These are phyloP conservation scores for Moricandia moricandioides DNA, from an alignment of 345 rosid species.

Conservation along the genomic window DNA sequence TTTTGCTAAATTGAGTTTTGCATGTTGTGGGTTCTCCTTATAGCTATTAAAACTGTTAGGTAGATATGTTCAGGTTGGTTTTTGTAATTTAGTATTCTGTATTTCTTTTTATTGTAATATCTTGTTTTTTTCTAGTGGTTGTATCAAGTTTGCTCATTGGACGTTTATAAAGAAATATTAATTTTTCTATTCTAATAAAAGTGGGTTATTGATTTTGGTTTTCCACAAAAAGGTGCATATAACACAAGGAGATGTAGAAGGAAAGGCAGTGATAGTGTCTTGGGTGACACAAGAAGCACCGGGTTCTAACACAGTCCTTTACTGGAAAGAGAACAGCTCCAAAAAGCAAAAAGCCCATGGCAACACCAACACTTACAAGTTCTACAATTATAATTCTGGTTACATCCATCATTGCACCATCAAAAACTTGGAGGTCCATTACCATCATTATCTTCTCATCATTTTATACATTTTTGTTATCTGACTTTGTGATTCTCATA, in stretches of 20 bases:
- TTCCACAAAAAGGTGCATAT: constrained; percentile 52
- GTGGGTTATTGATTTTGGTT: neutral
- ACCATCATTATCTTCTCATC: neutral
- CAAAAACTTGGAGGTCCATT: constrained; percentile 60
- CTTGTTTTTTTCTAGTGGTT: neutral
- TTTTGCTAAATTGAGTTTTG: neutral
- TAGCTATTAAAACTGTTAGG: constrained; percentile 8
- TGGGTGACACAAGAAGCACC: constrained; percentile 79
- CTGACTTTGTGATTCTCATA: neutral
- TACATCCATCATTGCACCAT: constrained; percentile 80
- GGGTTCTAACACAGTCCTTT: constrained; percentile 59
- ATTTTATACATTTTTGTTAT: neutral
- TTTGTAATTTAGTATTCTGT: neutral
- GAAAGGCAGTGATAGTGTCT: constrained; percentile 77
- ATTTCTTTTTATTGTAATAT: constrained; percentile 1
- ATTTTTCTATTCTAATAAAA: neutral
- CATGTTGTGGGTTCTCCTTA: constrained; percentile 3
- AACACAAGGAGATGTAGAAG: constrained; percentile 90
- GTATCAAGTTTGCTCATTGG: constrained; percentile 5
- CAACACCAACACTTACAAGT: constrained; percentile 49
- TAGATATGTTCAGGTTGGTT: constrained; percentile 15
- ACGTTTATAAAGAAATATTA: neutral
- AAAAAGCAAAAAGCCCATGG: constrained; percentile 51
- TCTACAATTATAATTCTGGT: constrained; percentile 68
- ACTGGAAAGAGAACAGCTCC: constrained; percentile 58